Conservation (phyloP, 106 monocot genomes). For the Dioscorea dumetorum region DNA sequence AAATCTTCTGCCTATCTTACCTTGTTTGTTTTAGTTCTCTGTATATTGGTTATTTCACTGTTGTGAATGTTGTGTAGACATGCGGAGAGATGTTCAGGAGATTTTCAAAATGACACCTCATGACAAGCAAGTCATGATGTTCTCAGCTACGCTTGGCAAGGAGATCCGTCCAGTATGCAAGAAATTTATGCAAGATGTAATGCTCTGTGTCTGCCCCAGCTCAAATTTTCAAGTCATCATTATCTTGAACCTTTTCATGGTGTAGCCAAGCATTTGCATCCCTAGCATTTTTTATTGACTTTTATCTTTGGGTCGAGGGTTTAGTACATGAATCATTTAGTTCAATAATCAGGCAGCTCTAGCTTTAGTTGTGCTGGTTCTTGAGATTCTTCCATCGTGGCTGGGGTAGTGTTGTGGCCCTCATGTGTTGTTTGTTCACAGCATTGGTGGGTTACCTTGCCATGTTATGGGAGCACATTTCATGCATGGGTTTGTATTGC, state of each 20-base stretch:
- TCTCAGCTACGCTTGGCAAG: slow-evolving; percentile 99
- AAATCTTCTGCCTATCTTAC: not conserved
- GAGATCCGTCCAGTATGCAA: slow-evolving; percentile 99
- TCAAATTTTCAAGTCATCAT: slow-evolving; percentile 14
- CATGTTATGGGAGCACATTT: too few relatives aligned
- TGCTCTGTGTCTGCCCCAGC: slow-evolving; percentile 20
- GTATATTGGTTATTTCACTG: slow-evolving; percentile 2
- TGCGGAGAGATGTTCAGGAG: slow-evolving; percentile 99
- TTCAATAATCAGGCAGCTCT: too few relatives aligned
- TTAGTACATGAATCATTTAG: too few relatives aligned
- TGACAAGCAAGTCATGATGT: slow-evolving; percentile 99
- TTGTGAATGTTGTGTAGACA: slow-evolving; percentile 59
- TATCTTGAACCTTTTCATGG: not conserved
- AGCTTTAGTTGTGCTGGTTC: too few relatives aligned
- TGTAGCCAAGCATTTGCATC: too few relatives aligned
- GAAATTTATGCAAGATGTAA: slow-evolving; percentile 99
- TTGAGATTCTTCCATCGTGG: too few relatives aligned
- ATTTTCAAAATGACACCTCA: slow-evolving; percentile 99
- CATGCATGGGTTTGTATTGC: too few relatives aligned
- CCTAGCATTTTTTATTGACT: too few relatives aligned
- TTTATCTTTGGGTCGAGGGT: too few relatives aligned
- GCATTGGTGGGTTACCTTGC: too few relatives aligned
- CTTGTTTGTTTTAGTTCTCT: not conserved
- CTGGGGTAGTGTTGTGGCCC: too few relatives aligned
- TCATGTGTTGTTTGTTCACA: too few relatives aligned